Conservation (phyloP, 169 alveolate species). For the Theileria orientalis region DNA sequence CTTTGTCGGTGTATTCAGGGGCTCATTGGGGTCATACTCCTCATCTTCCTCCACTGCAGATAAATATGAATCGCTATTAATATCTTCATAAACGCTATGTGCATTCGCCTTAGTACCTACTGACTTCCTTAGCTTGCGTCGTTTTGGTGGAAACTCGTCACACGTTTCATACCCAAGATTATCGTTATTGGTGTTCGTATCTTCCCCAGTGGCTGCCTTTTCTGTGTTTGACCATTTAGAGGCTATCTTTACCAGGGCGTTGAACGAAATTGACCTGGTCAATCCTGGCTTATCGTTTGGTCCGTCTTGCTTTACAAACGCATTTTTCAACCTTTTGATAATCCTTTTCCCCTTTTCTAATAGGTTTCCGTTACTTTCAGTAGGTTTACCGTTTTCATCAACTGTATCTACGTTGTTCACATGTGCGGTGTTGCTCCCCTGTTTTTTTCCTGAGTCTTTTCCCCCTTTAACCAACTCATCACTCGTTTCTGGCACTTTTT, state of each 20-base stretch:
- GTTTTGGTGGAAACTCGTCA: too few species aligned
- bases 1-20: not conserved
- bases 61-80: not conserved
- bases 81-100: not conserved
- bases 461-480: not conserved
- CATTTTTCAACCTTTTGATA: not conserved
- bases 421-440: not conserved
- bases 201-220: too few species aligned
- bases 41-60: constrained; percentile 4
- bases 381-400: too few species aligned
- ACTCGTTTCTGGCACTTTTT: not conserved
- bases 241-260: too few species aligned
- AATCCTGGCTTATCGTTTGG: not conserved
- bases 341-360: not conserved
- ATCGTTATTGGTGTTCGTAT: too few species aligned
- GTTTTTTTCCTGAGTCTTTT: not conserved
- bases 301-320: not conserved
- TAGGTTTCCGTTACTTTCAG: not conserved
- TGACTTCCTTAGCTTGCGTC: too few species aligned
- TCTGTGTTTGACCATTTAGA: too few species aligned
- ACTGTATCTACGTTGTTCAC: too few species aligned
- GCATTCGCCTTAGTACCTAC: not conserved
- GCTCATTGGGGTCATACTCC: not conserved
- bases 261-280: too few species aligned
- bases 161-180: too few species aligned